phyloP scores from a whole-genome alignment of 495 filamentous ascomycete genomes.

The Penicillium ochrochloron region DNA sequence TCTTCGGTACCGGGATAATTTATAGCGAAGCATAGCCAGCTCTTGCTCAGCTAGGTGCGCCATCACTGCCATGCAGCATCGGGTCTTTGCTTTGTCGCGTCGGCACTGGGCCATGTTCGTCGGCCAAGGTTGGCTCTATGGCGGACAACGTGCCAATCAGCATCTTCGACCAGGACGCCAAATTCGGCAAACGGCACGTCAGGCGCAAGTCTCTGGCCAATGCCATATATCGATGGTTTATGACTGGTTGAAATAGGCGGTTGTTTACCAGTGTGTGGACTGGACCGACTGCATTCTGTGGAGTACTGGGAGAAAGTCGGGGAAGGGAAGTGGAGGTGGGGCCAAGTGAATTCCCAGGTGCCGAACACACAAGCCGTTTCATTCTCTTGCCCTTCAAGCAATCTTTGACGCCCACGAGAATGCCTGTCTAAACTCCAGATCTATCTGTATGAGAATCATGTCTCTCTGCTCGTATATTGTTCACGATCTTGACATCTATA shows the following conservation, averaged over 20 bases:
- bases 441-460: too few species aligned
- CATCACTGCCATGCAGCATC: not conserved
- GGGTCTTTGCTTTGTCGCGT: not conserved
- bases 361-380: not conserved
- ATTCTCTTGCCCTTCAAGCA: too few species aligned
- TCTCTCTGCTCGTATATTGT: too few species aligned
- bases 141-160: not conserved
- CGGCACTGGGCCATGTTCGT: not conserved
- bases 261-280: not conserved
- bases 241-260: not conserved
- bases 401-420: too few species aligned
- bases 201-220: not conserved
- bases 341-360: not conserved
- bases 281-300: too few species aligned
- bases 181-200: not conserved
- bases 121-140: not conserved
- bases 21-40: not conserved
- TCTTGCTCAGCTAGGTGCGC: not conserved
- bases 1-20: not conserved
- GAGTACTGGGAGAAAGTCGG: not conserved
- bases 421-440: too few species aligned
- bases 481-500: not conserved
- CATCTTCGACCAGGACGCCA: not conserved
- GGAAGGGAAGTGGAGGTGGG: not conserved
- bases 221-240: not conserved